phyloP scores from a whole-genome alignment of 169 alveolate genomes.

The Ichthyophthirius multifiliis region DNA sequence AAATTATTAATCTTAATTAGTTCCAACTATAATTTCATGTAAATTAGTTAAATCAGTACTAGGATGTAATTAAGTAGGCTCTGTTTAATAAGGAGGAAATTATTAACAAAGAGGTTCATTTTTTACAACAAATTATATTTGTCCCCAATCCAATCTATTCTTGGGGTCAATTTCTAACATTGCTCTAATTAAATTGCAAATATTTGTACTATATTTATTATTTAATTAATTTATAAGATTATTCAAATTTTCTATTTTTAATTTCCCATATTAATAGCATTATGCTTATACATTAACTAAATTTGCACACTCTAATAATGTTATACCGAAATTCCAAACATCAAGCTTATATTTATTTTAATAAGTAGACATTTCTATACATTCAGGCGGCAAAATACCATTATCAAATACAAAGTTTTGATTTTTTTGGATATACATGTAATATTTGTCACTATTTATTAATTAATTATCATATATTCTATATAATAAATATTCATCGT shows the following conservation, averaged over 20 bases:
- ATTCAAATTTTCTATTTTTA: background rate
- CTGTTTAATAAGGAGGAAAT: background rate
- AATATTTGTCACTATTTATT: background rate
- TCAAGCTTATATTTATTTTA: background rate
- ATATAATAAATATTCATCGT: background rate
- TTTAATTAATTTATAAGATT: background rate
- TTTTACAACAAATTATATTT: background rate
- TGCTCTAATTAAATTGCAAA: background rate
- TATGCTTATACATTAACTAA: background rate
- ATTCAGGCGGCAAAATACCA: slow-evolving; percentile 1
- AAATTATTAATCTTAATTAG: background rate
- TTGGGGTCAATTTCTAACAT: background rate
- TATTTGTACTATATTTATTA: background rate
- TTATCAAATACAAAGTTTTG: background rate
- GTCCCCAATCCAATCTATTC: background rate
- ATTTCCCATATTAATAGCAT: background rate
- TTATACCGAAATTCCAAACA: background rate
- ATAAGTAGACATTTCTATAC: background rate
- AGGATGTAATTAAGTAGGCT: background rate
- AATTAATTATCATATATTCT: background rate
- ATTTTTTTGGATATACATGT: background rate
- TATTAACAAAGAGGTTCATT: background rate
- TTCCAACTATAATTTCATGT: background rate
- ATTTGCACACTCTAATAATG: background rate
- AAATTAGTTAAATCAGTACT: background rate